Percentiles rank a stretch among this genome's conserved stretches.
These are phyloP conservation scores for Cystobasidium onofrii DNA, from an alignment of 768 basidiomycete species.

Conservation along the genomic window DNA sequence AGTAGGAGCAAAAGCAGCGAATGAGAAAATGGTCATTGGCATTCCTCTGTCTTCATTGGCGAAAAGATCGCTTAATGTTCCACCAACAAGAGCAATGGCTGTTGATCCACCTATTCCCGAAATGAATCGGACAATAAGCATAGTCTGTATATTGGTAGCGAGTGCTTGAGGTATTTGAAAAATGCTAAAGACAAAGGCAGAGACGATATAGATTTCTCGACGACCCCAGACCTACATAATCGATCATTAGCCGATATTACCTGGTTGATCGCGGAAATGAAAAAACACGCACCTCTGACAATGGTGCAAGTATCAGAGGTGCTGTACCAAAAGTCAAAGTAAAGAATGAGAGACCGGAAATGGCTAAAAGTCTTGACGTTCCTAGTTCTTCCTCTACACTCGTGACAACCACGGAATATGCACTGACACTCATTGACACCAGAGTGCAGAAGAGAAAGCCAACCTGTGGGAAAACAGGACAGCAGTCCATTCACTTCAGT, in stretches of 20 bases:
- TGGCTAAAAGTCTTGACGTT: not conserved
- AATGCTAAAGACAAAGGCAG: constrained; percentile 13
- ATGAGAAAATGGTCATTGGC: constrained; percentile 12
- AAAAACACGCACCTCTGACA: constrained; percentile 7
- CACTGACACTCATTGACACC: constrained; percentile 18
- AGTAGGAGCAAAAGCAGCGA: constrained; percentile 21
- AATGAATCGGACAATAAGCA: constrained; percentile 28
- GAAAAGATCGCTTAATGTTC: constrained; percentile 24
- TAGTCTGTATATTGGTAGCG: constrained; percentile 21
- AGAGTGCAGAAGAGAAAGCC: constrained; percentile 9
- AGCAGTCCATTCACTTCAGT: not conserved
- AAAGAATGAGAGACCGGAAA: constrained; percentile 23
- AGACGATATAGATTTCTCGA: constrained; percentile 21
- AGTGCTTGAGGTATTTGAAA: constrained; percentile 31
- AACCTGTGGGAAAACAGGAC: not conserved
- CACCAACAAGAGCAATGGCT: constrained; percentile 24
- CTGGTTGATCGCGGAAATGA: not conserved
- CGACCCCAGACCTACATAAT: constrained; percentile 11
- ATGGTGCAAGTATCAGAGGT: constrained; percentile 15
- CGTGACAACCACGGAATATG: not conserved
- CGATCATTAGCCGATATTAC: too few relatives aligned
- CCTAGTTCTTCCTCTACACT: not conserved
- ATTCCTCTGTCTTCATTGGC: constrained; percentile 14
- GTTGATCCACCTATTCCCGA: constrained; percentile 26
- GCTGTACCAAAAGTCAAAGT: constrained; percentile 20